These are phyloP conservation scores for Puya raimondii DNA, from an alignment of 176 grass and related monocot genomes.

Conservation along the genomic window DNA sequence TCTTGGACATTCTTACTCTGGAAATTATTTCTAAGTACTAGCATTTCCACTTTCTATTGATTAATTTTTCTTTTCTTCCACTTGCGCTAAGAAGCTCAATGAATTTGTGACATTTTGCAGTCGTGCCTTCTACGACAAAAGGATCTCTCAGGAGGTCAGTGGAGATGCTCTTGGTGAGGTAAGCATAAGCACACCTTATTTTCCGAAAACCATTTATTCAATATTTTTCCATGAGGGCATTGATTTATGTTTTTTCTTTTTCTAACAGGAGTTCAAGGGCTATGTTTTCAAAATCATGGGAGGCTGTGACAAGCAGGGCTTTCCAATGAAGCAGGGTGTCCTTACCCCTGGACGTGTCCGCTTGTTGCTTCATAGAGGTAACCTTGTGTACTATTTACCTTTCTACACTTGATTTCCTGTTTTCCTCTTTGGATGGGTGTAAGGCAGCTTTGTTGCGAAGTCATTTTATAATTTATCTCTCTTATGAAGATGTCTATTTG, in stretches of 20 bases:
- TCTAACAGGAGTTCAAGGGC: constrained; percentile 68
- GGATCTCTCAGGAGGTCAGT: constrained; percentile 73
- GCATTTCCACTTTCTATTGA: background rate
- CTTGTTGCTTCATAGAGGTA: constrained; percentile 75
- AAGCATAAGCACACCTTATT: background rate
- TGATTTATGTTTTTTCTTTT: background rate
- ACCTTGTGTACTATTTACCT: background rate
- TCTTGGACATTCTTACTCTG: no score
- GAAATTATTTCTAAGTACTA: no score
- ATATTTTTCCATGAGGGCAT: background rate
- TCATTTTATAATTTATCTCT: no score
- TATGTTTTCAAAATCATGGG: constrained; percentile 97
- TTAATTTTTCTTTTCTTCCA: background rate
- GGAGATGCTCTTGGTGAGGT: constrained; percentile 78
- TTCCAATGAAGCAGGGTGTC: constrained; percentile 96
- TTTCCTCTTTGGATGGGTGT: no score
- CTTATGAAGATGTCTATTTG: no score
- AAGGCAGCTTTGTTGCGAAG: no score
- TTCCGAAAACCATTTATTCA: background rate
- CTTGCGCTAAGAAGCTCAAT: background rate
- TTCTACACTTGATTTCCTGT: no score
- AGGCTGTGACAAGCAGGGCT: constrained; percentile 86
- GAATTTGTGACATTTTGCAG: constrained; percentile 21
- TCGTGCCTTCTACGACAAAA: constrained; percentile 69
- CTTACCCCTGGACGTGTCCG: constrained; percentile 73